Percentiles rank a stretch among this genome's conserved stretches.
Conservation (phyloP, 768 basidiomycete genomes). For the Rhizopogon rudus region DNA sequence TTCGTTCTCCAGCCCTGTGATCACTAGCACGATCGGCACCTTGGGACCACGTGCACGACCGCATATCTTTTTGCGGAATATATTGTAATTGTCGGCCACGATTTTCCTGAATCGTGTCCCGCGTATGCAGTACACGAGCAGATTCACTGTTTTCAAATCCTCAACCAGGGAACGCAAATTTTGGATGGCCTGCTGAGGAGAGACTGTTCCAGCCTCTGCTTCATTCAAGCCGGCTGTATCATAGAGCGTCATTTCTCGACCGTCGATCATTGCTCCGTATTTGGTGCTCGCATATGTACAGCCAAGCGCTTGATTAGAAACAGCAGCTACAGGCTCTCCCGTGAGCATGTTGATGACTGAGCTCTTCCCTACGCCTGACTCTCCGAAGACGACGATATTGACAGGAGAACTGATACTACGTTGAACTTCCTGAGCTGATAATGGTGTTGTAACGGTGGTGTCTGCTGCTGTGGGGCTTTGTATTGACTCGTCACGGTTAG, state of each 20-base stretch:
- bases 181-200: constrained; percentile 1
- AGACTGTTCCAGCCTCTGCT: constrained; percentile 6
- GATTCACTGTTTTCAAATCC: constrained; percentile 23
- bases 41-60: constrained; percentile 25
- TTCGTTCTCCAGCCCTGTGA: no score
- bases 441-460: neutral
- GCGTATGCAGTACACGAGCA: constrained; percentile 29
- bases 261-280: neutral
- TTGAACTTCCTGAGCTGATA: neutral
- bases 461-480: no score
- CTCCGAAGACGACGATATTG: constrained; percentile 28
- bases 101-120: constrained; percentile 25
- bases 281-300: constrained; percentile 6
- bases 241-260: constrained; percentile 8
- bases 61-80: constrained; percentile 14
- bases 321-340: constrained; percentile 11
- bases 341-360: constrained; percentile 24
- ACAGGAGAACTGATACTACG: neutral
- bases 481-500: neutral
- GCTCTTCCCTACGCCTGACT: constrained; percentile 19
- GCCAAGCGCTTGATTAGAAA: constrained; percentile 13
- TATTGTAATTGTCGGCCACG: constrained; percentile 23
- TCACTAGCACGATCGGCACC: constrained; percentile 25
- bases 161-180: constrained; percentile 17
- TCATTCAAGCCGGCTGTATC: constrained; percentile 29